Evolutionary conservation across 176 grass and related monocot genomes (phyloP).

Genomic region (Carex kokanica): DNA sequence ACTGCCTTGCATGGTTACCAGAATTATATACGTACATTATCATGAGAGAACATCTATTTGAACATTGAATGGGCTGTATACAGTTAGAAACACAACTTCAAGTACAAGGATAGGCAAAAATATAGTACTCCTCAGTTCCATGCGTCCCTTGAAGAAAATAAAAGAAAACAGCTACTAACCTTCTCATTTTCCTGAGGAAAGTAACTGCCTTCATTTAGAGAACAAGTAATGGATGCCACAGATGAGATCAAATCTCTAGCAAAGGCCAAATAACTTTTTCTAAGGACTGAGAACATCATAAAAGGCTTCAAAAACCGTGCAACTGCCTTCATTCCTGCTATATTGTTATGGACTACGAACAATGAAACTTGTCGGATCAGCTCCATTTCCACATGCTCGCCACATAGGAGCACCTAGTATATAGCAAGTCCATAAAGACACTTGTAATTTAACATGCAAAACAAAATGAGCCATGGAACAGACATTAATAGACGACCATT

Average conservation of each 20-base stretch:
- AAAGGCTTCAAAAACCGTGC: conserved; percentile 20
- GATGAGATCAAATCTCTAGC: conserved; percentile 24
- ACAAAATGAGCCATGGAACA: neutral
- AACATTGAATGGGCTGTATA: neutral
- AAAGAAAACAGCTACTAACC: neutral
- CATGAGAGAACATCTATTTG: neutral
- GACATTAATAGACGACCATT: too few relatives aligned
- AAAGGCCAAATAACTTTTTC: conserved; percentile 15
- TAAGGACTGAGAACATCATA: conserved; percentile 18
- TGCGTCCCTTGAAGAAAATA: neutral
- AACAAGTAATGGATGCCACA: conserved; percentile 22
- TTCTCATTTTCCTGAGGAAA: conserved; percentile 15
- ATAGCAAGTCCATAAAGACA: neutral
- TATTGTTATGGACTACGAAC: conserved; percentile 10
- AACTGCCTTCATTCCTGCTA: neutral
- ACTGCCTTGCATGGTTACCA: neutral
- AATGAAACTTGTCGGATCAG: conserved; percentile 13
- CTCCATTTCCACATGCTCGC: conserved; percentile 27
- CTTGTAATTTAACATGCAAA: neutral
- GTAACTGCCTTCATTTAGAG: conserved; percentile 23
- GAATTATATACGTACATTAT: neutral
- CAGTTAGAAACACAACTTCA: neutral
- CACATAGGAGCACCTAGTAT: conserved; percentile 24
- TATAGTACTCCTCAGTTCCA: neutral
- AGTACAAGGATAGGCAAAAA: neutral